Conservation (phyloP, 73 alveolate genomes). For the Stentor roeselii region DNA sequence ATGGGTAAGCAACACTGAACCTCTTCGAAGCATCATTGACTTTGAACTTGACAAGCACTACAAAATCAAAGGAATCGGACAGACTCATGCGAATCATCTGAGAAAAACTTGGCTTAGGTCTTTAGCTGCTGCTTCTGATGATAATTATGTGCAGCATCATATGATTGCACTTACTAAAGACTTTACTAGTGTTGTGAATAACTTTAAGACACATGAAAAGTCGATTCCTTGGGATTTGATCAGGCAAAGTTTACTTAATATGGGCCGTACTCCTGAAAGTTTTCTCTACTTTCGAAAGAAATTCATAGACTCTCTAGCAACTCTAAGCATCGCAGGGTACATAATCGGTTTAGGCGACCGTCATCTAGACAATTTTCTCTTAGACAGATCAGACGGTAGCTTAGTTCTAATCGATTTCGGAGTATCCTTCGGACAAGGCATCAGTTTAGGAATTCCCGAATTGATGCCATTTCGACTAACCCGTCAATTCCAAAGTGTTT, state of each 20-base stretch:
- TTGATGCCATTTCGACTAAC: conserved; percentile 96
- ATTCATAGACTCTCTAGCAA: conserved; percentile 86
- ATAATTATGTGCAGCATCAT: conserved; percentile 62
- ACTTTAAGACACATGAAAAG: conserved; percentile 76
- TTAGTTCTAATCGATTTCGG: conserved; percentile 97
- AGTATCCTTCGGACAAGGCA: conserved; percentile 94
- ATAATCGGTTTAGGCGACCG: conserved; percentile 99
- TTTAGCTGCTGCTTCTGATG: conserved; percentile 51
- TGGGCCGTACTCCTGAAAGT: conserved; percentile 86
- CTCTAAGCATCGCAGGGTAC: conserved; percentile 87
- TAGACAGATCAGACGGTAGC: conserved; percentile 87
- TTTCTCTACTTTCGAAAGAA: conserved; percentile 80
- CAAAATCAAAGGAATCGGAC: conserved; percentile 53
- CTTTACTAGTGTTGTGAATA: conserved; percentile 65
- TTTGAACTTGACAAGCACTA: conserved; percentile 75
- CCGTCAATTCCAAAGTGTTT: conserved; percentile 76
- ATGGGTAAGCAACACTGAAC: conserved; percentile 97
- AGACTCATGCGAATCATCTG: conserved; percentile 33
- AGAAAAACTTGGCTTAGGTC: conserved; percentile 31
- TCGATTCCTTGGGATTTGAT: conserved; percentile 83
- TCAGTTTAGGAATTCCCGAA: conserved; percentile 91
- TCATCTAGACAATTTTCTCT: conserved; percentile 95
- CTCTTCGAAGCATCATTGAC: conserved; percentile 78
- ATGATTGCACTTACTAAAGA: conserved; percentile 52
- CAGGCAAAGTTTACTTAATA: conserved; percentile 83